Evolutionary conservation across 2,329 filamentous ascomycete species (phyloP).

Genomic region (Apiospora hydei): DNA sequence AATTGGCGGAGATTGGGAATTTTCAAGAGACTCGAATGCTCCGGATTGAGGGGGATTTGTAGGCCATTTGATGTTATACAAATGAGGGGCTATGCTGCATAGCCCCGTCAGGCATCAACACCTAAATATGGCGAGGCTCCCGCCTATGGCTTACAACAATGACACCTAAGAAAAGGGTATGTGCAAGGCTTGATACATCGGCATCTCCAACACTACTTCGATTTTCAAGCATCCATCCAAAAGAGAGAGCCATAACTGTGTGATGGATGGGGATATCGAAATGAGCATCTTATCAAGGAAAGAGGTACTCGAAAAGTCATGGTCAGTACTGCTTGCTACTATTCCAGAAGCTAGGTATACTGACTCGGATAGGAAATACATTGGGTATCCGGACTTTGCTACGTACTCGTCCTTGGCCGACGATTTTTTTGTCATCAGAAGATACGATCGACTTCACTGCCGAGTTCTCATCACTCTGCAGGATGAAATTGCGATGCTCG

Average conservation of each 20-base stretch:
- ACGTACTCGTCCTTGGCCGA: constrained; percentile 30
- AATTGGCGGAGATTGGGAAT: not conserved
- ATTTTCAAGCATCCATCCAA: not conserved
- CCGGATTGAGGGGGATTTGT: not conserved
- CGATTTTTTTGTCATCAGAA: constrained; percentile 43
- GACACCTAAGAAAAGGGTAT: not conserved
- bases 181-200: not conserved
- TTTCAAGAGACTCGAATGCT: not conserved
- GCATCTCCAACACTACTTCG: not conserved
- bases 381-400: not conserved
- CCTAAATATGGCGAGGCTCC: not conserved
- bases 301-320: not conserved
- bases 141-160: not conserved
- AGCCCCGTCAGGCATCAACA: not conserved
- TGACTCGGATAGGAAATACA: not conserved
- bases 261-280: not conserved
- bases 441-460: constrained; percentile 42
- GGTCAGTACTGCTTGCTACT: not conserved
- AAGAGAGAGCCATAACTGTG: not conserved
- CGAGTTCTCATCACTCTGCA: constrained; percentile 44
- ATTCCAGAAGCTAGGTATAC: not conserved
- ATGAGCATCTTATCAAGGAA: not conserved
- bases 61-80: not conserved
- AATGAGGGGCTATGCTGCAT: not conserved
- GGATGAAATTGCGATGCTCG: constrained; percentile 42